Base-by-base conservation (phyloP, 2,329 filamentous ascomycete species). In the Akanthomyces lecanii region DNA sequence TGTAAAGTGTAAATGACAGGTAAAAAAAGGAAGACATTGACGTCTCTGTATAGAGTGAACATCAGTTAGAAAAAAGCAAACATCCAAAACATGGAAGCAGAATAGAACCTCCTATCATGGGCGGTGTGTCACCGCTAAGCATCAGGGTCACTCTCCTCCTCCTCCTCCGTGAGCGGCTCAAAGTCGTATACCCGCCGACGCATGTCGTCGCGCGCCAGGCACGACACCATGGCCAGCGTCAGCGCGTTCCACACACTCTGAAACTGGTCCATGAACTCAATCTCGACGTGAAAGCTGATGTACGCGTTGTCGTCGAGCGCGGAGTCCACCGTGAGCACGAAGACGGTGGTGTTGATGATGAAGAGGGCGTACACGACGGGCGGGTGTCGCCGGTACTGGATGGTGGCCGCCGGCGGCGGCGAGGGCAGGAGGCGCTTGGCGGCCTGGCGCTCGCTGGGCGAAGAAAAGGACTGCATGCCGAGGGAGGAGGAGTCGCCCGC, bases 241-340 rank as follows among this genome's bases (percentile, higher is more conserved):
- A 80, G 66, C 2, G 76, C 78, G 65, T 80, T 79, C 78, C 78
- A 80, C 25, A 80, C 72, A 59, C 76, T 74, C 66, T 79, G 77
- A 21, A 72, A 69, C 12, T 69, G 69, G 50, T 78, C 73, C 58
- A 71, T 69, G 51, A 80, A 78, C 52, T 77, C 71, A 25, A 74
- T 68, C 52, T 78, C 74, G n/a, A 78, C 73, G 52, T 79, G 78
- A 60, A 75, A 79, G 65, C 76, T 79, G 38, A 79, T 72, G 57
- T 74, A 72, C n/a, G 72, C 73, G 4, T 69, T 52, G 2, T 72
- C 67, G 3, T 70, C 75, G 55, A 74, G 74, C 23, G 75, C 69
- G 0, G 78, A 72, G 61, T 80, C 78, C 7, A 71, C 69, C 4
- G 77, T 78, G 6, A 79, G 69, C 8, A 79, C 67, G 50, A 79